Conservation (phyloP, 495 filamentous ascomycete genomes). For the Daldinia concentrica region DNA sequence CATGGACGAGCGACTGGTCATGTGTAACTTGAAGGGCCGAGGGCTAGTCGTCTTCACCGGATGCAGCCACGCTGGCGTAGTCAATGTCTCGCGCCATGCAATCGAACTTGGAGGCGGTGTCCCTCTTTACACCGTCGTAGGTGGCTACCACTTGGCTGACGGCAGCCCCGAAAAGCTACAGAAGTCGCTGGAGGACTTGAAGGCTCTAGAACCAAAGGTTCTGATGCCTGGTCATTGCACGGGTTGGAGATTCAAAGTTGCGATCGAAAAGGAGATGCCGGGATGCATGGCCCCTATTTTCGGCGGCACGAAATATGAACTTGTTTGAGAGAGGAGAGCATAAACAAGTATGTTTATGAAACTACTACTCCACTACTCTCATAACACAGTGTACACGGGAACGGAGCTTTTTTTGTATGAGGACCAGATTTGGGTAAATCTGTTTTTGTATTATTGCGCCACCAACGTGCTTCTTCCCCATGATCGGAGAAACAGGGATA, state of each 20-base stretch:
- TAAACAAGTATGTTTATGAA: too few relatives aligned
- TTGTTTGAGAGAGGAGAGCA: slow-evolving; percentile 47
- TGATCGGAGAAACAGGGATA: neutral
- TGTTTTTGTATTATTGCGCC: neutral
- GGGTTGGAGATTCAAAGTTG: slow-evolving; percentile 69
- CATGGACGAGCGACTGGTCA: slow-evolving; percentile 66
- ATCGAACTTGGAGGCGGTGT: slow-evolving; percentile 51
- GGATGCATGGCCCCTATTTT: slow-evolving; percentile 65
- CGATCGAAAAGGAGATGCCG: slow-evolving; percentile 65
- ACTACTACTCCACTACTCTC: neutral
- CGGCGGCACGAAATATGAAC: slow-evolving; percentile 61
- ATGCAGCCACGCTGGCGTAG: slow-evolving; percentile 69
- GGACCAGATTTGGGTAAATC: neutral
- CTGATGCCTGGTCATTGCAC: slow-evolving; percentile 69
- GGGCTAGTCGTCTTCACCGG: slow-evolving; percentile 70
- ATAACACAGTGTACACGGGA: neutral
- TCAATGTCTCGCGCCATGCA: slow-evolving; percentile 65
- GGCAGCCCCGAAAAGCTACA: slow-evolving; percentile 56
- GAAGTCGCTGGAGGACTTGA: slow-evolving; percentile 61
- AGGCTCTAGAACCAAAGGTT: slow-evolving; percentile 61
- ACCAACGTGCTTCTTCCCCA: neutral
- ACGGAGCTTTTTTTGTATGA: neutral
- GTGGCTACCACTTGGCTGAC: slow-evolving; percentile 68
- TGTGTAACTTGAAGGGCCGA: slow-evolving; percentile 66
- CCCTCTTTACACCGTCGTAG: slow-evolving; percentile 66